Evolutionary conservation across 805 yeast species (phyloP), one percentile per base, ranked within the genome.

Genomic region (Metschnikowia anglica): DNA sequence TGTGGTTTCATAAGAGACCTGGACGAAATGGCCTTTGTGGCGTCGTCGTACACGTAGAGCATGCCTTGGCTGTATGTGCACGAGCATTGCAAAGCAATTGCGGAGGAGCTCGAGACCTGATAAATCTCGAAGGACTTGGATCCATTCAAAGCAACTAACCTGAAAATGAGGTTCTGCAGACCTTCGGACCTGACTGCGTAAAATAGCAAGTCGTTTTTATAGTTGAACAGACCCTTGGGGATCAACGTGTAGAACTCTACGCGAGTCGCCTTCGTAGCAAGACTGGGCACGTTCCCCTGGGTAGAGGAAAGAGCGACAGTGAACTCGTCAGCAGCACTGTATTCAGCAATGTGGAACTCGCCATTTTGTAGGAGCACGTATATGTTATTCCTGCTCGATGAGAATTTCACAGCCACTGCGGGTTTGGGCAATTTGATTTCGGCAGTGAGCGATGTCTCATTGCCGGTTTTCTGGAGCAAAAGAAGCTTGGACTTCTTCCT

Each of bases 361-460:
- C 74, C 74, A 41, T 56, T 58, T 4, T 43, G 44, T 23, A 55
- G 55, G 17, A 72, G 44, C 13, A 65, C 53, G 48, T 56, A 68
- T 13, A 66, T 57, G 15, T 46, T 24, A 25, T 25, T 28, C 15
- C 15, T 37, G n/a, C 29, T 20, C 8, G 39, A 26, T 3, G 43
- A 30, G 20, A 52, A 52, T 29, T 46, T 50, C 21, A 50, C 40
- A 2, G 51, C 51, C 3, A 37, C 38, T 9, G 54, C 54, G 15
- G 47, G 42, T 1, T 40, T 19, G 4, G 41, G 43, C 39, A 52
- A 43, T 2, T 20, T 21, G 6, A 50, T 21, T 25, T 43, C 51
- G 4, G 47, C 49, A 15, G 52, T 41, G 23, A 25, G 27, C 11
- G 44, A 26, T 16, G 45, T 44, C 32, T 52, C 56, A 45, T 34